Evolutionary conservation across 805 yeast genomes (phyloP), one percentile per base, ranked within the genome.

Genomic region (Spathaspora sp.): DNA sequence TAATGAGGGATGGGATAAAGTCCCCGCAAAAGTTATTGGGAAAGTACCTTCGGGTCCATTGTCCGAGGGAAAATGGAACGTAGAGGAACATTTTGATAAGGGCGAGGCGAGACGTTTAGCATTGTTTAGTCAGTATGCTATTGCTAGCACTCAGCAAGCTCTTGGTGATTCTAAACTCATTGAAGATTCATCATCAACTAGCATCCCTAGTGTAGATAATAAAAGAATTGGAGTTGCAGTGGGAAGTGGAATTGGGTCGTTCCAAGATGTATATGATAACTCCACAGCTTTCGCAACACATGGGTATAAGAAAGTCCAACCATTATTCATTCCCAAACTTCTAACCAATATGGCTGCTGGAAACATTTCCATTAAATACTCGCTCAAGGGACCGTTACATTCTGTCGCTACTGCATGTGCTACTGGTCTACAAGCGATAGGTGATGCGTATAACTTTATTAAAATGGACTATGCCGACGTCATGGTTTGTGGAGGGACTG

Each of bases 301-400:
- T 8, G 77, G 77, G 0, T 87, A 86, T 64, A 80, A 85, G 52
- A 83, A 82, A 56, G 83, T 91, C 2, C 87, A 89, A 47, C 99
- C 99, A 1, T 65, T 91, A 51, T 87, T 93, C 65, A 83, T 94
- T 5, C 98, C 99, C 0, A 83, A 80, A 57, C 68, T 93, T 46
- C 73, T 94, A 40, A 80, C 88, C 39, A 94, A 94, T 64, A 94
- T 94, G 98, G 97, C 97, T 0, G 90, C 92, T 0, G 97, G 98
- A 2, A 84, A 90, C 54, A 81, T 94, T 6, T 86, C 97, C 6
- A 92, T 94, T 51, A 78, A 81, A 56, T 81, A 83, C 59, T 87
- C 87, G 1, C 71, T 91, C 40, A 73, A 79, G 59, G 99, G 99
- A 0, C 96, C 97, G 1, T 81, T 88, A 43, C 97, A 92, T 63